Evolutionary conservation across 768 basidiomycete genomes (phyloP).

Genomic region (Panaeolus papilionaceus): DNA sequence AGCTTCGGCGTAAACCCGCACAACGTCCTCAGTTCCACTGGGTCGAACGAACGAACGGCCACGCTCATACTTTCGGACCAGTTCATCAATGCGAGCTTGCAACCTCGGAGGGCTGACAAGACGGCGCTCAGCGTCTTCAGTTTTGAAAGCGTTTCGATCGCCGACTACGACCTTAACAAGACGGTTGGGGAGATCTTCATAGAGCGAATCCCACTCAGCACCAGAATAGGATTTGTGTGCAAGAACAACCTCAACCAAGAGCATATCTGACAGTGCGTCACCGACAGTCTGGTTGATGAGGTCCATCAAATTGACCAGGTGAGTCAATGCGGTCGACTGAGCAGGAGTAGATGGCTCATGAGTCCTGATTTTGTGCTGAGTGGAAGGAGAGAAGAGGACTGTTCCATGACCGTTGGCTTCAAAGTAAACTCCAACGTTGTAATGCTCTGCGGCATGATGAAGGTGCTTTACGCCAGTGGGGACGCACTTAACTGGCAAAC

Average conservation of each 20-base stretch:
- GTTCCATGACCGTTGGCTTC: slow-evolving; percentile 99
- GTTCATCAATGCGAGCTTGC: slow-evolving; percentile 82
- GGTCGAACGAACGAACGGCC: slow-evolving; percentile 96
- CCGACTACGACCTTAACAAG: slow-evolving; percentile 91
- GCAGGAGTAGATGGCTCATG: slow-evolving; percentile 83
- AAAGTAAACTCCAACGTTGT: slow-evolving; percentile 97
- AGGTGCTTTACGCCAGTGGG: slow-evolving; percentile 97
- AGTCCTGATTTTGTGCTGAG: slow-evolving; percentile 62
- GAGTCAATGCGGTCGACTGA: slow-evolving; percentile 78
- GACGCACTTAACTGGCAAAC: slow-evolving; percentile 93
- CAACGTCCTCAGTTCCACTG: slow-evolving; percentile 98
- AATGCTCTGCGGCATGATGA: slow-evolving; percentile 95
- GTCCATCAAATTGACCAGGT: slow-evolving; percentile 77
- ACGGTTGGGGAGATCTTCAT: slow-evolving; percentile 93
- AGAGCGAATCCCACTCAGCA: slow-evolving; percentile 90
- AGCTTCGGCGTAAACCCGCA: slow-evolving; percentile 97
- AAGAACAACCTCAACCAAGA: slow-evolving; percentile 92
- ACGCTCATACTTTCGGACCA: slow-evolving; percentile 76
- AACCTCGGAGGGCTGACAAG: slow-evolving; percentile 81
- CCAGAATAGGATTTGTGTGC: slow-evolving; percentile 87
- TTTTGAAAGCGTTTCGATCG: slow-evolving; percentile 84
- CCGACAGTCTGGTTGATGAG: slow-evolving; percentile 99
- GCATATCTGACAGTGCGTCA: slow-evolving; percentile 94
- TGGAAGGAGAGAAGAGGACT: slow-evolving; percentile 86
- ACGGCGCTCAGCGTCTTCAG: slow-evolving; percentile 92